Percentiles rank a stretch among this genome's conserved stretches.
These are phyloP conservation scores for Neocatenulostroma microsporum DNA, from an alignment of 2,329 filamentous ascomycete species.

Conservation along the genomic window DNA sequence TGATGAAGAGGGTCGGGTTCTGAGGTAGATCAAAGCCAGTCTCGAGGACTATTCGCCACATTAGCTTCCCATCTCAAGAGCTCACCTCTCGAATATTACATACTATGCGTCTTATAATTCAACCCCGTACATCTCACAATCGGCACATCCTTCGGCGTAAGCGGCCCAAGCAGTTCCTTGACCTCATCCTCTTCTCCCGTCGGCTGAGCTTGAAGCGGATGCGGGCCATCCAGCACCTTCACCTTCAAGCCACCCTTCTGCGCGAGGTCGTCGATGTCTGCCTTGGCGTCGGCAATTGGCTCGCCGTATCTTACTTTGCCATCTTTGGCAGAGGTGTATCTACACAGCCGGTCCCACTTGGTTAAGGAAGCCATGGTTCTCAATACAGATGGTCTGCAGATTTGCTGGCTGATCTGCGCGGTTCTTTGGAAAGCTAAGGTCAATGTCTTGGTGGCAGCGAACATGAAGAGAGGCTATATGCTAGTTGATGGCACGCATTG, in stretches of 20 bases:
- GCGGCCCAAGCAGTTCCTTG: constrained; percentile 46
- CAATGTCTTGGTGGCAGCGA: neutral
- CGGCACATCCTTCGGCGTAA: constrained; percentile 45
- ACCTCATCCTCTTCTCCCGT: constrained; percentile 50
- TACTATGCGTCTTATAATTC: constrained; percentile 51
- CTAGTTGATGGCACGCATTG: too few species aligned
- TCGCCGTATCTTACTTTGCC: constrained; percentile 66
- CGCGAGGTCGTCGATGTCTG: constrained; percentile 26
- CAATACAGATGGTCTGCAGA: neutral
- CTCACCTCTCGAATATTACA: constrained; percentile 8
- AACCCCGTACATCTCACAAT: constrained; percentile 53
- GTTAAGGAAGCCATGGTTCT: constrained; percentile 13
- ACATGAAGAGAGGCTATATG: constrained; percentile 1
- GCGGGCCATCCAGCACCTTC: constrained; percentile 43
- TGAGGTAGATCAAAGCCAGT: constrained; percentile 60
- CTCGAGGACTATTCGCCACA: constrained; percentile 23
- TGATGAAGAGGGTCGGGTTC: constrained; percentile 68
- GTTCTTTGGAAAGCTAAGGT: neutral
- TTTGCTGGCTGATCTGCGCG: constrained; percentile 2
- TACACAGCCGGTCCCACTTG: constrained; percentile 55
- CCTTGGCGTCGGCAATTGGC: constrained; percentile 46
- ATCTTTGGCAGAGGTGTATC: constrained; percentile 61
- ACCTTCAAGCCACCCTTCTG: constrained; percentile 43
- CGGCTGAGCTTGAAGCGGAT: constrained; percentile 40
- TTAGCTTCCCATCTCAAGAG: neutral